Conservation (phyloP, 805 yeast genomes). For the Ogataea saltuana region DNA sequence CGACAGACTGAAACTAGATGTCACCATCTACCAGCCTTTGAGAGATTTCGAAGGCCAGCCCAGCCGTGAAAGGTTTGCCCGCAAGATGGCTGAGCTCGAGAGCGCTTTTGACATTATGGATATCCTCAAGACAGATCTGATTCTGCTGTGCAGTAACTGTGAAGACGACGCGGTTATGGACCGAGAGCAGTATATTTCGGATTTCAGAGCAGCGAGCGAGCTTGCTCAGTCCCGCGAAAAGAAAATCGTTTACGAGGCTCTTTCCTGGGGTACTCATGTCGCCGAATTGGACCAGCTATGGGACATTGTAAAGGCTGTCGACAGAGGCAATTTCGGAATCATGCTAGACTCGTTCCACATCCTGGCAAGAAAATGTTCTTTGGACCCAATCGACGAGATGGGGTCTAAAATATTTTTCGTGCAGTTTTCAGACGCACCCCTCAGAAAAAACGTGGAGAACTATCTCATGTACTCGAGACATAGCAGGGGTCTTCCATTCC, state of each 20-base stretch:
- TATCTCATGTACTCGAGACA: conserved; percentile 5
- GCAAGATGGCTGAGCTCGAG: conserved; percentile 2
- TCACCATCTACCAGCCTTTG: conserved; percentile 7
- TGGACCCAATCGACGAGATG: conserved; percentile 6
- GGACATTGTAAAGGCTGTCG: conserved; percentile 6
- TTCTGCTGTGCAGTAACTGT: conserved; percentile 7
- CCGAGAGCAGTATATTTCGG: conserved; percentile 2
- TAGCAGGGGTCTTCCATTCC: conserved; percentile 5
- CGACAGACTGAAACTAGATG: background rate
- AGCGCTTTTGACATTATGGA: conserved; percentile 6
- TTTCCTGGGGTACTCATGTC: conserved; percentile 10
- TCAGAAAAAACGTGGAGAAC: background rate
- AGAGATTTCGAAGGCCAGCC: conserved; percentile 11
- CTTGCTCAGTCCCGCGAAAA: conserved; percentile 1
- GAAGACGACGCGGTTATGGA: conserved; percentile 4
- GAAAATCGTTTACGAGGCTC: conserved; percentile 7
- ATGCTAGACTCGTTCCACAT: conserved; percentile 9
- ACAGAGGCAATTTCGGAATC: conserved; percentile 7
- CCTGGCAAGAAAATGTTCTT: conserved; percentile 4
- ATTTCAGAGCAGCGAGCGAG: conserved; percentile 1
- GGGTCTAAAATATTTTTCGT: conserved; percentile 7
- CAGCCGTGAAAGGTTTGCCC: background rate
- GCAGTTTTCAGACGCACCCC: conserved; percentile 6
- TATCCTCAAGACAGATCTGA: conserved; percentile 3
- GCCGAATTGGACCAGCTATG: conserved; percentile 4